Evolutionary conservation across 106 monocot genomes (phyloP).

Genomic region (Allium sativum): DNA sequence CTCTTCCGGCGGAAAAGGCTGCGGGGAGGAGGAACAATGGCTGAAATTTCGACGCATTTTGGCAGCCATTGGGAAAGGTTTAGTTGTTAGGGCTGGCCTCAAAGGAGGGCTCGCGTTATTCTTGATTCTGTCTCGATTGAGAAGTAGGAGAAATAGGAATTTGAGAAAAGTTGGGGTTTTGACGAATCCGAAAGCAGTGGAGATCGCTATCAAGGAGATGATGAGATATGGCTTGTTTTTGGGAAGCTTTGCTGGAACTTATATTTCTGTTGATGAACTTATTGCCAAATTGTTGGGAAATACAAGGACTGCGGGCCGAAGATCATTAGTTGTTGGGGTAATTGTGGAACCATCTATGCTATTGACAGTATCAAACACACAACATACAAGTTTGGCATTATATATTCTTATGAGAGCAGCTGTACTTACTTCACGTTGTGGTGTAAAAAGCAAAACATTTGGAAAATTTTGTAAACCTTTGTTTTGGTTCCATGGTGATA

Average conservation of each 20-base stretch:
- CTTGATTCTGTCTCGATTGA: slow-evolving; percentile 60
- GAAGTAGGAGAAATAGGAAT: slow-evolving; percentile 27
- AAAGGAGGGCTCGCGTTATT: slow-evolving; percentile 93
- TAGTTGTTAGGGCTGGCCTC: slow-evolving; percentile 77
- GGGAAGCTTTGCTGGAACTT: slow-evolving; percentile 83
- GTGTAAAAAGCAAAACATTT: slow-evolving; percentile 89
- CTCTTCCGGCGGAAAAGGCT: too few relatives aligned
- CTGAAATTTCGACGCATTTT: slow-evolving; percentile 53
- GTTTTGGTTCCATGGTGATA: slow-evolving; percentile 86
- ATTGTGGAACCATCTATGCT: slow-evolving; percentile 94
- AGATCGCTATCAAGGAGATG: slow-evolving; percentile 65
- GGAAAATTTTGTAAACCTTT: slow-evolving; percentile 83
- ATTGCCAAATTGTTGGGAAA: slow-evolving; percentile 68
- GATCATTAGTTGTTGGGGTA: slow-evolving; percentile 76
- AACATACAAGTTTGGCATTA: slow-evolving; percentile 50
- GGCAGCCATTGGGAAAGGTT: slow-evolving; percentile 78
- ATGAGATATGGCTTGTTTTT: slow-evolving; percentile 81
- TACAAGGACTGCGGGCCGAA: slow-evolving; percentile 80
- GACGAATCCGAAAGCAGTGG: slow-evolving; percentile 65
- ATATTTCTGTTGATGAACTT: slow-evolving; percentile 77
- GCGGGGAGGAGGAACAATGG: slow-evolving; percentile 13
- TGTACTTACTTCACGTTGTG: slow-evolving; percentile 92
- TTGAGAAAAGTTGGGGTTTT: slow-evolving; percentile 57
- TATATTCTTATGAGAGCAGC: slow-evolving; percentile 91
- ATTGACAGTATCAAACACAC: slow-evolving; percentile 87